Percentiles rank a stretch among this genome's conserved stretches.
Evolutionary conservation across 345 rosid species (phyloP).

Genomic region (Eucalyptus shirleyi): DNA sequence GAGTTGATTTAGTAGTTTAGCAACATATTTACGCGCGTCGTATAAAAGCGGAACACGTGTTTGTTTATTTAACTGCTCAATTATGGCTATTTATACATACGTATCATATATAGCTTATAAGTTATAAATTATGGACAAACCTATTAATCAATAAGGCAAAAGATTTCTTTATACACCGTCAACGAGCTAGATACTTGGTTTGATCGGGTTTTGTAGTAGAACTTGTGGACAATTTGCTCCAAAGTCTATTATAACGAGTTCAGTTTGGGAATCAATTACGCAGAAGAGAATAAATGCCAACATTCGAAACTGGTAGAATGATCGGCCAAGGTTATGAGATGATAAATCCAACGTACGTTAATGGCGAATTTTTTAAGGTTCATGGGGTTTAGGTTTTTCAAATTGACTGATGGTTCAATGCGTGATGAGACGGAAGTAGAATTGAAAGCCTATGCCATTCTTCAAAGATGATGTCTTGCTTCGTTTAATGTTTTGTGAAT

Average conservation of each 20-base stretch:
- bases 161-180: not conserved
- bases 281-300: not conserved
- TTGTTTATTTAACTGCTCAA: no score
- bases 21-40: no score
- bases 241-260: no score
- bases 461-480: not conserved
- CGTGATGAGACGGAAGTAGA: not conserved
- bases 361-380: not conserved
- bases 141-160: not conserved
- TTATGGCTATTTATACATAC: no score
- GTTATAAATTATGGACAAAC: no score
- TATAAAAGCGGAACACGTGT: no score
- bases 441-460: not conserved
- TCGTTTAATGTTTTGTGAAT: not conserved
- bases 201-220: not conserved
- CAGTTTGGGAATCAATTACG: no score
- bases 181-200: not conserved
- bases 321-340: not conserved
- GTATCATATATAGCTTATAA: not conserved
- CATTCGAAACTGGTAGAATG: not conserved
- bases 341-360: not conserved
- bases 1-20: no score
- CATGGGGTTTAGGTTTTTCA: not conserved
- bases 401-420: not conserved
- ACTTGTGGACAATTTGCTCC: no score